Conservation (phyloP, 768 basidiomycete species). For the Russula sp. region DNA sequence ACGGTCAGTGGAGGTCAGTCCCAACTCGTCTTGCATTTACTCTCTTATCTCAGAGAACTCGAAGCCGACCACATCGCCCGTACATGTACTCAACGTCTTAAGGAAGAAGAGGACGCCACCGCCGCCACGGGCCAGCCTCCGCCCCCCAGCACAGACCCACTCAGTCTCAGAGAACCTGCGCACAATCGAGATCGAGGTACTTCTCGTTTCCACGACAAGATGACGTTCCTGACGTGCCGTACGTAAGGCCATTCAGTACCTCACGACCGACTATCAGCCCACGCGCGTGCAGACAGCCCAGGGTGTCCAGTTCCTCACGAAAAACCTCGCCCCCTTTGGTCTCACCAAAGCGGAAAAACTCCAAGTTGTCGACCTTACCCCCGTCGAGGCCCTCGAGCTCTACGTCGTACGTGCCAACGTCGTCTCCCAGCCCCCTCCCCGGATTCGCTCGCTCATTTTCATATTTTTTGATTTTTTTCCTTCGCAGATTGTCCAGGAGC, state of each 20-base stretch:
- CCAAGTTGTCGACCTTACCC: constrained; percentile 84
- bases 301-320: constrained; percentile 60
- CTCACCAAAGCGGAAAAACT: constrained; percentile 91
- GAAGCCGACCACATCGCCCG: too few relatives aligned
- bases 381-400: constrained; percentile 72
- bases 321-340: constrained; percentile 56
- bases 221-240: neutral
- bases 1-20: constrained; percentile 10
- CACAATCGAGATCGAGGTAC: constrained; percentile 80
- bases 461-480: too few relatives aligned
- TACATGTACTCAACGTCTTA: too few relatives aligned
- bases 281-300: constrained; percentile 57
- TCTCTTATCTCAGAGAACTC: neutral
- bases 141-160: constrained; percentile 32
- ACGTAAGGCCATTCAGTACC: constrained; percentile 74
- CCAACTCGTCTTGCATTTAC: neutral
- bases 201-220: neutral
- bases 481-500: constrained; percentile 83
- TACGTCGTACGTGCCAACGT: constrained; percentile 62
- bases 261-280: constrained; percentile 70
- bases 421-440: neutral
- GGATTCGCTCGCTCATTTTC: neutral
- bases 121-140: constrained; percentile 30
- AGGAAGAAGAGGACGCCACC: too few relatives aligned
- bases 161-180: constrained; percentile 64